Conservation (phyloP, 805 yeast species). For the Saccharomyces mikatae region DNA sequence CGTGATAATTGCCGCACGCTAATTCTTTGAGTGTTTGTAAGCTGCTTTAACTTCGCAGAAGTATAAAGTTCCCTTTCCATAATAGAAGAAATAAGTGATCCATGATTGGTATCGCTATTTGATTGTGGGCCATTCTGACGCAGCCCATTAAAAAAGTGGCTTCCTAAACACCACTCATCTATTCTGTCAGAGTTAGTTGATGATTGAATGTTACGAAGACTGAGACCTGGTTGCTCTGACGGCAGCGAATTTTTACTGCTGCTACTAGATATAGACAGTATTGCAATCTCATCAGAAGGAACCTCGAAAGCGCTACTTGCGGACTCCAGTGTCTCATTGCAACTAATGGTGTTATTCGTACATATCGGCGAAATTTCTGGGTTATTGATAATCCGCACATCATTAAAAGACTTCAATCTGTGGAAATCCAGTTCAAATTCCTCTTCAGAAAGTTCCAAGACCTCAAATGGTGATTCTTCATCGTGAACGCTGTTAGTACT, state of each 20-base stretch:
- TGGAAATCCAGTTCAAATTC: neutral
- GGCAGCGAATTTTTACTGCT: conserved; percentile 2
- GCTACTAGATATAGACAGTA: conserved; percentile 14
- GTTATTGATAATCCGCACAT: conserved; percentile 13
- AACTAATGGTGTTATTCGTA: conserved; percentile 1
- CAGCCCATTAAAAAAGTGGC: conserved; percentile 3
- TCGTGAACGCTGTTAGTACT: neutral
- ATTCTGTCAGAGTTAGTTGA: conserved; percentile 15
- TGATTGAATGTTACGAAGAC: conserved; percentile 1
- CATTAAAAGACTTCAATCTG: conserved; percentile 5
- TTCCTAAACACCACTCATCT: conserved; percentile 21
- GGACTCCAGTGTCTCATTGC: neutral
- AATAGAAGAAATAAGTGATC: neutral
- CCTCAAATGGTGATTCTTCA: neutral
- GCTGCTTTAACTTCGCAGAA: conserved; percentile 3
- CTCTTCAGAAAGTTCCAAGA: neutral
- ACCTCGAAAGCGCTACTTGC: conserved; percentile 7
- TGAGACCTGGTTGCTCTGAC: neutral
- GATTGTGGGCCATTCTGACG: neutral
- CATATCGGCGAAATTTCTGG: conserved; percentile 7
- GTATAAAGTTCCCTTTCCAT: conserved; percentile 3
- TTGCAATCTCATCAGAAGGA: conserved; percentile 15
- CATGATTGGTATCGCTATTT: neutral
- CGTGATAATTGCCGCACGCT: conserved; percentile 10
- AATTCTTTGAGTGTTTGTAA: conserved; percentile 8